Percentiles rank a stretch among this genome's conserved stretches.
These are phyloP conservation scores for Waltergamsia citrina DNA, from an alignment of 2,329 filamentous ascomycete species.

Conservation along the genomic window DNA sequence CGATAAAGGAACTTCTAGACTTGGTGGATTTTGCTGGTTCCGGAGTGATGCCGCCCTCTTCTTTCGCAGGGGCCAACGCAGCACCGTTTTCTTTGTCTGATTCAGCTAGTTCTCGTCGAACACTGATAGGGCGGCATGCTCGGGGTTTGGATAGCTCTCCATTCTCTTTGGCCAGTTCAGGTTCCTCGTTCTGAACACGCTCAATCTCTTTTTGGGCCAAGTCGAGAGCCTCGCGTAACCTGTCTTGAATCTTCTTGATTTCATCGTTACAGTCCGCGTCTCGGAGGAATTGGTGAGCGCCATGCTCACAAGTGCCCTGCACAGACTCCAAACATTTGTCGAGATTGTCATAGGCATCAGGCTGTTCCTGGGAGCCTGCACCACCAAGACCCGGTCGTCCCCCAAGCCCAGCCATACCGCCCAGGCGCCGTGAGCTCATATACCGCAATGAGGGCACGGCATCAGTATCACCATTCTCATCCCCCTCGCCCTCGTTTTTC, in stretches of 20 bases:
- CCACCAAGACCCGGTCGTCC: constrained; percentile 13
- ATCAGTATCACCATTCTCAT: constrained; percentile 28
- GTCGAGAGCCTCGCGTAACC: constrained; percentile 53
- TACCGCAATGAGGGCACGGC: constrained; percentile 26
- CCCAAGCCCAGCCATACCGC: constrained; percentile 16
- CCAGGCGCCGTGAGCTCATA: constrained; percentile 25
- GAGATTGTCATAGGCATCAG: constrained; percentile 58
- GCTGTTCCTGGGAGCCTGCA: constrained; percentile 11
- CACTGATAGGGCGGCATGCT: constrained; percentile 41
- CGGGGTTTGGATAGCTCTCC: constrained; percentile 31
- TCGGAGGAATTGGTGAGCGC: constrained; percentile 81
- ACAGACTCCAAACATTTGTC: constrained; percentile 74
- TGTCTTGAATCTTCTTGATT: constrained; percentile 57
- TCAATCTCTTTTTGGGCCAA: constrained; percentile 51
- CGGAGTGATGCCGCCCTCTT: no score
- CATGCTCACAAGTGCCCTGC: constrained; percentile 74
- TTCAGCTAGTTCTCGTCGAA: constrained; percentile 34
- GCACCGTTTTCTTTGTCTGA: constrained; percentile 16
- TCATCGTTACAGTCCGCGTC: constrained; percentile 78
- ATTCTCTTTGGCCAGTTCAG: constrained; percentile 28
- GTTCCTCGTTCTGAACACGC: constrained; percentile 43
- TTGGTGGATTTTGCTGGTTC: constrained; percentile 9
- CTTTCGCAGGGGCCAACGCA: constrained; percentile 6
- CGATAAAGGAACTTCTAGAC: constrained; percentile 9
- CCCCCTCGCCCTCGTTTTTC: no score